phyloP scores from a whole-genome alignment of 805 yeast species.

The Naumovozyma castellii region DNA sequence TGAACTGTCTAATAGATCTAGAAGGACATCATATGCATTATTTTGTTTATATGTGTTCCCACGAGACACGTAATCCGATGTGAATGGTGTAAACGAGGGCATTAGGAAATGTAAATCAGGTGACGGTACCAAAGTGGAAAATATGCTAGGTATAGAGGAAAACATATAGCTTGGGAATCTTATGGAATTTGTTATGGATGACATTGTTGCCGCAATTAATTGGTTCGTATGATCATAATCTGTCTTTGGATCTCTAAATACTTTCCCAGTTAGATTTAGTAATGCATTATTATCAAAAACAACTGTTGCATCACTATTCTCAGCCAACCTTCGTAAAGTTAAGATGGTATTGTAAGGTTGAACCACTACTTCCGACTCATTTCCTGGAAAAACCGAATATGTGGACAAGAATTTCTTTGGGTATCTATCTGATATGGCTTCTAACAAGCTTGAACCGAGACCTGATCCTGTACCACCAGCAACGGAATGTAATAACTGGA shows the following conservation, averaged over 20 bases:
- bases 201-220: constrained; percentile 73
- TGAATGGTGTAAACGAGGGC: constrained; percentile 71
- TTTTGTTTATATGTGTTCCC: constrained; percentile 55
- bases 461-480: constrained; percentile 99
- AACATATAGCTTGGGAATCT: constrained; percentile 90
- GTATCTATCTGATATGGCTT: constrained; percentile 68
- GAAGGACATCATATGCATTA: constrained; percentile 67
- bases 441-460: constrained; percentile 74
- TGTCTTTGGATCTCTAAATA: constrained; percentile 47
- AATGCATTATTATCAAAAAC: constrained; percentile 88
- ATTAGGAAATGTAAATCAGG: constrained; percentile 71
- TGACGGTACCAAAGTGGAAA: constrained; percentile 76
- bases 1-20: constrained; percentile 72
- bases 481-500: constrained; percentile 84
- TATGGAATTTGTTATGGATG: constrained; percentile 76
- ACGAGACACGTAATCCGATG: constrained; percentile 49
- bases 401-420: constrained; percentile 78
- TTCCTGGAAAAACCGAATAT: constrained; percentile 75
- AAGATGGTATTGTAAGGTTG: constrained; percentile 90
- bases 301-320: constrained; percentile 76
- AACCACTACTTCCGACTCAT: constrained; percentile 89
- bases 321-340: constrained; percentile 72
- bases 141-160: constrained; percentile 70
- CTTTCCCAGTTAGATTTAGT: constrained; percentile 56
- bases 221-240: constrained; percentile 76